Percentiles rank a stretch among this genome's conserved stretches.
Evolutionary conservation across 75 land plant genomes (phyloP).

Genomic region (Selaginella tamariscina): DNA sequence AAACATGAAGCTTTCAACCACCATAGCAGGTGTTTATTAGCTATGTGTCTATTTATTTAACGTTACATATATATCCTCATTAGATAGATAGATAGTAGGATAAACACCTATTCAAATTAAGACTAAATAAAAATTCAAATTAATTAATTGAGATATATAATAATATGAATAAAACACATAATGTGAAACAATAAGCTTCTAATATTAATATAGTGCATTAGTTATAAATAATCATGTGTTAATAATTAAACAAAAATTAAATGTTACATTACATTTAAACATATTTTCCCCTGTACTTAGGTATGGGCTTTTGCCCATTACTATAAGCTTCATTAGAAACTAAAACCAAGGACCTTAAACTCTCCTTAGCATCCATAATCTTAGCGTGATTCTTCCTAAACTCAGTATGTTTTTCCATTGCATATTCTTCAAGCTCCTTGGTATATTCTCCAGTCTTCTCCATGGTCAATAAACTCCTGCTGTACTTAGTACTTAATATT

Average conservation of each 20-base stretch:
- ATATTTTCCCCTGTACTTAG: conserved; percentile 90
- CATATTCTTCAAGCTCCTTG: conserved; percentile 45
- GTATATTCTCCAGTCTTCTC: conserved; percentile 60
- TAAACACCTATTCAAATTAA: no score
- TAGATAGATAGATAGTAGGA: no score
- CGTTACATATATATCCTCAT: no score
- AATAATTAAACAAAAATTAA: neutral
- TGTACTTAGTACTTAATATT: conserved; percentile 75
- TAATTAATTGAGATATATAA: no score
- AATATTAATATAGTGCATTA: no score
- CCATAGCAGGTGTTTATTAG: no score
- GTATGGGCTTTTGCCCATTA: conserved; percentile 43
- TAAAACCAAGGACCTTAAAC: conserved; percentile 40
- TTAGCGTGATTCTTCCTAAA: conserved; percentile 78
- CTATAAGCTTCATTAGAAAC: conserved; percentile 21
- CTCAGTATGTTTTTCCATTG: conserved; percentile 50
- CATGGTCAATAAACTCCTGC: conserved; percentile 81
- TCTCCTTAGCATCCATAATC: conserved; percentile 59
- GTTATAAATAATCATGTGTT: neutral
- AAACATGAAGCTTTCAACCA: no score
- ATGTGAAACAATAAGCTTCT: no score
- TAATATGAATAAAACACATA: no score
- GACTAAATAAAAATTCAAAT: no score
- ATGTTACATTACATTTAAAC: conserved; percentile 28
- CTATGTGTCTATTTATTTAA: no score